phyloP scores from a whole-genome alignment of 1,284 basidiomycete species.

The Flammula alnicola region DNA sequence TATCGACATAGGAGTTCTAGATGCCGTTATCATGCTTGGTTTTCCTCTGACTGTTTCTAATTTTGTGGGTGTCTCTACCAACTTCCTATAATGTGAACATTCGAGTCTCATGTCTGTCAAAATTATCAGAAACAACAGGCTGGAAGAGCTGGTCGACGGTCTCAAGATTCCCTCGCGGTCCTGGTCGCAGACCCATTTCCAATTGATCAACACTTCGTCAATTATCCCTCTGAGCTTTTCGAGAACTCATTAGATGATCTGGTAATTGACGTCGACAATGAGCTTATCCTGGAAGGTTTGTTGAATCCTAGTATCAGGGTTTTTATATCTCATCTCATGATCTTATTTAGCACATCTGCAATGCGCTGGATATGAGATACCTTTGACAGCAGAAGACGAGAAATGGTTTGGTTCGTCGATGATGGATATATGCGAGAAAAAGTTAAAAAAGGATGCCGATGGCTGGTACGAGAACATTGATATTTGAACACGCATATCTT shows the following conservation, averaged over 20 bases:
- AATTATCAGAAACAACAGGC: constrained; percentile 78
- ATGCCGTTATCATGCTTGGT: constrained; percentile 89
- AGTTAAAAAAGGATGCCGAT: constrained; percentile 64
- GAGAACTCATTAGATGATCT: constrained; percentile 67
- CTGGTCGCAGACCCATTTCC: constrained; percentile 76
- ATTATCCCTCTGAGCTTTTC: constrained; percentile 75
- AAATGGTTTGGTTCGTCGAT: constrained; percentile 74
- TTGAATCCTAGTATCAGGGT: neutral
- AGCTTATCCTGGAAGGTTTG: constrained; percentile 71
- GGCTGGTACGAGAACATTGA: constrained; percentile 60
- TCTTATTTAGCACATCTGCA: constrained; percentile 72
- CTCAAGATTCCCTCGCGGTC: constrained; percentile 83
- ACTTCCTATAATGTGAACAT: neutral
- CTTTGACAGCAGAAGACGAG: constrained; percentile 69
- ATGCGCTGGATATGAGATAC: constrained; percentile 90
- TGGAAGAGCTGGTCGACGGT: constrained; percentile 84
- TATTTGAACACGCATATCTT: constrained; percentile 2
- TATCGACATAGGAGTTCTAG: constrained; percentile 88
- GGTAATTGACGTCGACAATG: constrained; percentile 75
- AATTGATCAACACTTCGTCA: constrained; percentile 80
- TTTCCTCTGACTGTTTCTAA: constrained; percentile 83
- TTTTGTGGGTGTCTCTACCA: constrained; percentile 55
- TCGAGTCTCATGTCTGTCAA: constrained; percentile 7
- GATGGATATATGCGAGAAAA: constrained; percentile 58
- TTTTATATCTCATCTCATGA: neutral